Evolutionary conservation across 2,329 filamentous ascomycete genomes (phyloP).

Genomic region (Lasiodiplodia hormozganensis): DNA sequence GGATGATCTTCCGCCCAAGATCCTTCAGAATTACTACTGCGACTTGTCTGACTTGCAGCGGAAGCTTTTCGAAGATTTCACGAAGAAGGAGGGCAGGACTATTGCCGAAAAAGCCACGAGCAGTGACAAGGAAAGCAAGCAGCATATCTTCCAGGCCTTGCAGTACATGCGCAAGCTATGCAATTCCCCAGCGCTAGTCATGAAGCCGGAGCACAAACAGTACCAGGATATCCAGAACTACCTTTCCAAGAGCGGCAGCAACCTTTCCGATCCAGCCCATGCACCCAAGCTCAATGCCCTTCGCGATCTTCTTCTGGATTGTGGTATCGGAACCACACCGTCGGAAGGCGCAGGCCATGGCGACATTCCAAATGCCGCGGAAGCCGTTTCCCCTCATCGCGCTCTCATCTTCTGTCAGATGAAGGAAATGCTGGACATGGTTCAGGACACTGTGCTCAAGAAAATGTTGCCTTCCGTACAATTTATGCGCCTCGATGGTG

Average conservation of each 20-base stretch:
- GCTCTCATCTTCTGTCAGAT: slow-evolving; percentile 98
- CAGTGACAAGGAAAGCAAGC: slow-evolving; percentile 86
- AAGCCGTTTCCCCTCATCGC: slow-evolving; percentile 93
- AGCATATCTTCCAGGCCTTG: slow-evolving; percentile 98
- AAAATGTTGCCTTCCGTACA: slow-evolving; percentile 91
- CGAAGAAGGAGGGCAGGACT: slow-evolving; percentile 88
- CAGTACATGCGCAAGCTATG: slow-evolving; percentile 99
- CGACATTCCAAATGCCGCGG: slow-evolving; percentile 64
- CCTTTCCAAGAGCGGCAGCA: slow-evolving; percentile 78
- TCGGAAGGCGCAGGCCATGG: slow-evolving; percentile 49
- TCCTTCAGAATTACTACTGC: slow-evolving; percentile 99
- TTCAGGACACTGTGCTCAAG: slow-evolving; percentile 90
- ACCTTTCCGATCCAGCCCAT: slow-evolving; percentile 82
- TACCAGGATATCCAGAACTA: slow-evolving; percentile 88
- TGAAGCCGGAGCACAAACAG: slow-evolving; percentile 90
- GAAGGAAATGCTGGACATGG: slow-evolving; percentile 99
- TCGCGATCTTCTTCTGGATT: slow-evolving; percentile 94
- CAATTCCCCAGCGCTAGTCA: slow-evolving; percentile 94
- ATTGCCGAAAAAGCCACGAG: slow-evolving; percentile 82
- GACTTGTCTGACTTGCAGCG: slow-evolving; percentile 94
- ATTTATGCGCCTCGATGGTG: slow-evolving; percentile 91
- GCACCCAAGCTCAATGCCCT: slow-evolving; percentile 92
- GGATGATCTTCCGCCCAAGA: slow-evolving; percentile 96
- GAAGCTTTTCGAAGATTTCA: slow-evolving; percentile 96
- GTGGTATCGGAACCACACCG: slow-evolving; percentile 79